Percentiles rank a stretch among this genome's conserved stretches.
Conservation (phyloP, 306 rosid species). For the Rosa multiflora region DNA sequence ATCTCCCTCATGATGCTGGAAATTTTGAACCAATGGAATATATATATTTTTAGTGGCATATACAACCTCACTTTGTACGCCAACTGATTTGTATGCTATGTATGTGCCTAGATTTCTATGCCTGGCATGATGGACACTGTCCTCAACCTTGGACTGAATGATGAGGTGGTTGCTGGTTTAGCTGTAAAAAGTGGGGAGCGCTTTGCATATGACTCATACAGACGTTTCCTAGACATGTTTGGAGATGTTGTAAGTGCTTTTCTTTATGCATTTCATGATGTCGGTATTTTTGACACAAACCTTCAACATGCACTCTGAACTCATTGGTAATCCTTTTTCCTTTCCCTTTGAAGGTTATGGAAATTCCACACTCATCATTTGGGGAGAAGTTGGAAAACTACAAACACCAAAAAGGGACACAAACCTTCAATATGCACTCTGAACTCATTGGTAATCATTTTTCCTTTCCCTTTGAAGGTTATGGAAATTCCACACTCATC, state of each 20-base stretch:
- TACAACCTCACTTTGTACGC: neutral
- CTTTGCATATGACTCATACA: constrained; percentile 85
- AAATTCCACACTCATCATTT: constrained; percentile 79
- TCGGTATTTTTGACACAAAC: neutral
- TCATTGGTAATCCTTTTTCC: neutral
- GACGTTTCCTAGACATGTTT: constrained; percentile 98
- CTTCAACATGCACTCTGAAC: neutral
- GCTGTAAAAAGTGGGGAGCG: constrained; percentile 94
- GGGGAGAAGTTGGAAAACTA: constrained; percentile 74
- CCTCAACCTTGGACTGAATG: constrained; percentile 95
- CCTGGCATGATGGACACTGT: constrained; percentile 99
- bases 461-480: constrained; percentile 50
- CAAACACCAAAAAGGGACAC: constrained; percentile 36
- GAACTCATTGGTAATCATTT: neutral
- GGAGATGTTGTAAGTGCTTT: constrained; percentile 81
- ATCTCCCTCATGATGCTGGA: neutral
- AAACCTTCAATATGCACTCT: neutral
- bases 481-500: constrained; percentile 80
- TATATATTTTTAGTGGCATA: neutral
- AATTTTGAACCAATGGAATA: neutral
- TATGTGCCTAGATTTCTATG: constrained; percentile 77
- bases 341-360: constrained; percentile 63
- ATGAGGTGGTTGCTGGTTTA: constrained; percentile 83
- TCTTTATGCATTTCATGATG: constrained; percentile 8
- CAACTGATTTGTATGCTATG: constrained; percentile 9